Percentiles rank a stretch among this genome's conserved stretches.
phyloP scores from a whole-genome alignment of 2,329 filamentous ascomycete genomes.

The Sporothrix pallida region DNA sequence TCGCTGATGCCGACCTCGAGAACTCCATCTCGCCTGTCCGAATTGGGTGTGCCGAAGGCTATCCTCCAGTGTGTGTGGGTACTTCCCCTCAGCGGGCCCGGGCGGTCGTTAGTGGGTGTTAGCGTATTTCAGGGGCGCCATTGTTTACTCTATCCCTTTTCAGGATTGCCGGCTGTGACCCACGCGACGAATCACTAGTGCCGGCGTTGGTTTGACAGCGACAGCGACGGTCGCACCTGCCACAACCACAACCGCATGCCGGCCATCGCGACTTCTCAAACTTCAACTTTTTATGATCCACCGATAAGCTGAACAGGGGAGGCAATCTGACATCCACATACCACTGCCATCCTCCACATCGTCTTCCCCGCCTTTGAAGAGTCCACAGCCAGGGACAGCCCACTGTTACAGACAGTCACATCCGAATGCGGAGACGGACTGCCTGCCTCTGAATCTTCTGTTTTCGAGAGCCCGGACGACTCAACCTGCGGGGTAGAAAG shows the following conservation, averaged over 20 bases:
- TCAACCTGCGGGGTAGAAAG: not conserved
- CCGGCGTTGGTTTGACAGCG: slow-evolving; percentile 8
- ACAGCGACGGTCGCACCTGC: not conserved
- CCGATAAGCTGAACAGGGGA: no score
- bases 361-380: slow-evolving; percentile 13
- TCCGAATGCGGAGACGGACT: slow-evolving; percentile 22
- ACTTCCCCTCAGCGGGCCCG: not conserved
- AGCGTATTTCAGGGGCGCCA: not conserved
- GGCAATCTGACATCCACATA: not conserved
- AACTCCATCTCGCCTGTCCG: not conserved
- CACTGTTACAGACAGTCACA: not conserved
- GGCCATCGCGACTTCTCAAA: no score
- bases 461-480: no score
- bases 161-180: not conserved
- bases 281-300: not conserved
- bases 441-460: not conserved
- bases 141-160: not conserved
- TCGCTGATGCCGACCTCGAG: not conserved
- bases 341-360: not conserved
- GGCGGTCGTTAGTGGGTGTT: not conserved
- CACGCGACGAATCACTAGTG: not conserved
- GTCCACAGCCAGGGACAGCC: not conserved
- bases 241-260: not conserved
- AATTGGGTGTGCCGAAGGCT: not conserved
- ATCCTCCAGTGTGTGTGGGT: not conserved